Percentiles rank a stretch among this genome's conserved stretches.
phyloP scores from a whole-genome alignment of 768 basidiomycete genomes.

The Calvatia gigantea region DNA sequence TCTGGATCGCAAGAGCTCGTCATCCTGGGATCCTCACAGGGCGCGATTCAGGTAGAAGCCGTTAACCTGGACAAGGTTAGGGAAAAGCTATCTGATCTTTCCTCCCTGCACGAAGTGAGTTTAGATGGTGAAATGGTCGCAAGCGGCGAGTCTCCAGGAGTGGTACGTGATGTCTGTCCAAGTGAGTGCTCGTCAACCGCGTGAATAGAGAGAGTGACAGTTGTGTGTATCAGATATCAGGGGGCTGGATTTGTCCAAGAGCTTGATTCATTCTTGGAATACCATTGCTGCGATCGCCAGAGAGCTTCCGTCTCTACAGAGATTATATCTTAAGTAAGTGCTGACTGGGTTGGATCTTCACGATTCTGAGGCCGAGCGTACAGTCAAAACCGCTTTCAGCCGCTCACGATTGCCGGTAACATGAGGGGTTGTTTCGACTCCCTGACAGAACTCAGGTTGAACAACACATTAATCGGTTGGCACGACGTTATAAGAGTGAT shows the following conservation, averaged over 20 bases:
- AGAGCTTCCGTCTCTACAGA: slow-evolving; percentile 59
- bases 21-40: slow-evolving; percentile 76
- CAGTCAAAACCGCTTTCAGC: slow-evolving; percentile 67
- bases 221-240: slow-evolving; percentile 51
- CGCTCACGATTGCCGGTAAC: slow-evolving; percentile 26
- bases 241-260: slow-evolving; percentile 80
- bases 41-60: slow-evolving; percentile 83
- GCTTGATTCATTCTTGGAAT: slow-evolving; percentile 71
- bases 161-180: slow-evolving; percentile 56
- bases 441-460: slow-evolving; percentile 69
- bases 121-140: slow-evolving; percentile 69
- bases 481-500: slow-evolving; percentile 52
- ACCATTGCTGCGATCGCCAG: slow-evolving; percentile 56
- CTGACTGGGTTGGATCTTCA: slow-evolving; percentile 9
- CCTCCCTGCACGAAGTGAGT: slow-evolving; percentile 72
- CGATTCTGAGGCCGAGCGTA: slow-evolving; percentile 16
- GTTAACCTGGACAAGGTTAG: slow-evolving; percentile 79
- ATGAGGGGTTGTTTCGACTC: slow-evolving; percentile 42
- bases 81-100: slow-evolving; percentile 61
- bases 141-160: slow-evolving; percentile 41
- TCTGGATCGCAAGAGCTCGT: slow-evolving; percentile 55
- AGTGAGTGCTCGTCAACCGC: slow-evolving; percentile 45
- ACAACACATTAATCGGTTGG: slow-evolving; percentile 72
- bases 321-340: slow-evolving; percentile 76
- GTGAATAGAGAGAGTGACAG: slow-evolving; percentile 4